Percentiles rank a stretch among this genome's conserved stretches.
phyloP scores from a whole-genome alignment of 2,329 filamentous ascomycete genomes.

The Ceratocystis alfenasii region DNA sequence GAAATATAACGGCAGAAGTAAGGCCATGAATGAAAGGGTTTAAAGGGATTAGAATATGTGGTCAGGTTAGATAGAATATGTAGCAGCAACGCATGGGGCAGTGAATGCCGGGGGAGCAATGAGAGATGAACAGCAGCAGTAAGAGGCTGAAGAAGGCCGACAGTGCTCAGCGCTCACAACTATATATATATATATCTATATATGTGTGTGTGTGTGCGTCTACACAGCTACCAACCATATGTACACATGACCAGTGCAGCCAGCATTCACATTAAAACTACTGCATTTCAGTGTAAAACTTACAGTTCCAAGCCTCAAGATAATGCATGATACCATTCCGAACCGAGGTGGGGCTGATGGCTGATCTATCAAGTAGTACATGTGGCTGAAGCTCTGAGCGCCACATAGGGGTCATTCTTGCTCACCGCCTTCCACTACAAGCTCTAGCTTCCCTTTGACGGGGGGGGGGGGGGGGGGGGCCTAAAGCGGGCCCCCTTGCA shows the following conservation, averaged over 20 bases:
- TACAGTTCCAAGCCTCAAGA: background rate
- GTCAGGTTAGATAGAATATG: background rate
- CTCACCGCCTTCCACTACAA: background rate
- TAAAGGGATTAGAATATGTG: background rate
- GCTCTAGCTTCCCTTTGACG: background rate
- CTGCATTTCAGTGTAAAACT: background rate
- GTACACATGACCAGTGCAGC: background rate
- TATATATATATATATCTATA: no score
- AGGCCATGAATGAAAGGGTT: background rate
- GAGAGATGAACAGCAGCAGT: background rate
- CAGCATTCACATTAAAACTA: background rate
- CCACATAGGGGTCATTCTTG: background rate
- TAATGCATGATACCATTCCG: background rate
- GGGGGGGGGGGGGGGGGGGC: background rate
- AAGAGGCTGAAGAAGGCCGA: background rate
- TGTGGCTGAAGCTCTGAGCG: slow-evolving; percentile 6
- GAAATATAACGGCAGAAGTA: background rate
- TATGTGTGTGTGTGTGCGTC: no score
- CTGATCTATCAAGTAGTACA: background rate
- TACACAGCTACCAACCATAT: no score
- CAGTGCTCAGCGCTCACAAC: no score
- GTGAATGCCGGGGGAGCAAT: background rate
- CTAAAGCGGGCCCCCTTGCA: background rate
- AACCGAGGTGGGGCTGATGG: background rate
- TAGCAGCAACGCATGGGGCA: background rate